A percentile compares a stretch with the other conserved stretches of the same genome.
These are phyloP conservation scores for Achaetomiella virescens DNA, from an alignment of 495 filamentous ascomycete species.

Conservation along the genomic window DNA sequence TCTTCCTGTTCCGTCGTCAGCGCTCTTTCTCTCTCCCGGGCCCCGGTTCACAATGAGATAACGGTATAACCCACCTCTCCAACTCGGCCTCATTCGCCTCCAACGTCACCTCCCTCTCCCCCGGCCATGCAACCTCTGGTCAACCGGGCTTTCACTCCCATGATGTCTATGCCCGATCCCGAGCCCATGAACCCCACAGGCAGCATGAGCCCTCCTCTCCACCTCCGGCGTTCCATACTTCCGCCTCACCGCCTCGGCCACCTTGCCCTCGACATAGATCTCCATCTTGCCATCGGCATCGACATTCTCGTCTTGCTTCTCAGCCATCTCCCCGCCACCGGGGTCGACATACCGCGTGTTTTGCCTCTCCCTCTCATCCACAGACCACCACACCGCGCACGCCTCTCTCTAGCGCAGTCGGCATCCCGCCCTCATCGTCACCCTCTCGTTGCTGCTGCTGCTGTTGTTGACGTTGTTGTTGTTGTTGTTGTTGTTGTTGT, in stretches of 20 bases:
- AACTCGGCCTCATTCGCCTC: conserved; percentile 34
- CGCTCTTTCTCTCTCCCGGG: neutral
- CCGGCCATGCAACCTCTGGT: conserved; percentile 12
- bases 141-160: neutral
- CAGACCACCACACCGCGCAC: conserved; percentile 28
- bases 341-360: conserved; percentile 10
- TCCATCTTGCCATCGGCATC: conserved; percentile 52
- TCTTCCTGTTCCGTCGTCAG: conserved; percentile 21
- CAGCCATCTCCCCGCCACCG: neutral
- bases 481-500: too few species aligned
- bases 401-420: conserved; percentile 35
- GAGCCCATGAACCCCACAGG: neutral
- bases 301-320: conserved; percentile 28
- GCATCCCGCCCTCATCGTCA: conserved; percentile 4
- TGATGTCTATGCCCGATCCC: neutral
- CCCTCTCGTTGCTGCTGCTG: conserved; percentile 16
- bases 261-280: conserved; percentile 47
- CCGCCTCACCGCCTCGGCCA: conserved; percentile 43
- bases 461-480: conserved; percentile 8
- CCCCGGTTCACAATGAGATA: too few species aligned
- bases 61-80: conserved; percentile 35
- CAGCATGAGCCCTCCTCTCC: neutral
- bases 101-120: conserved; percentile 21
- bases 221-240: conserved; percentile 16
- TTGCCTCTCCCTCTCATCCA: conserved; percentile 13